A percentile compares a stretch with the other conserved stretches of the same genome.
Conservation (phyloP, 1,284 basidiomycete genomes). For the Ceratobasidium sp. region DNA sequence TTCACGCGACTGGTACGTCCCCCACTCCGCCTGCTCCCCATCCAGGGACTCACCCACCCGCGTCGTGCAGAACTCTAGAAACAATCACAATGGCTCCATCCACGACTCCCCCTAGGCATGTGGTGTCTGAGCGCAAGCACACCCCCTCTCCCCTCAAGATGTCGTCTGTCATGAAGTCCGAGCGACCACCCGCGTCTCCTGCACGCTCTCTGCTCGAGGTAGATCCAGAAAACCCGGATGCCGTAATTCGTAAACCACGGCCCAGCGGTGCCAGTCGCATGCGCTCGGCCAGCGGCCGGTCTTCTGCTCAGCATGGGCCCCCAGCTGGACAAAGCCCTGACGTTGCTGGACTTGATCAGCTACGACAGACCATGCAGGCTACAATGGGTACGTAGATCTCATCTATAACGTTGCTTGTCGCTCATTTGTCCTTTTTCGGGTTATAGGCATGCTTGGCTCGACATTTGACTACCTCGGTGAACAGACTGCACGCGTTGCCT, state of each 20-base stretch:
- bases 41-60: background rate
- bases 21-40: background rate
- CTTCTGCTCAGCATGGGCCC: background rate
- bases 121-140: conserved; percentile 6
- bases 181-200: conserved; percentile 7
- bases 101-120: conserved; percentile 1
- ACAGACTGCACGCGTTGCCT: conserved; percentile 56
- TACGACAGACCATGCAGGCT: conserved; percentile 56
- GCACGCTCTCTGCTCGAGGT: conserved; percentile 2
- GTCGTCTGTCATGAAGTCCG: conserved; percentile 4
- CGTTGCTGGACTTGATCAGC: conserved; percentile 53
- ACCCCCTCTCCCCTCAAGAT: conserved; percentile 24
- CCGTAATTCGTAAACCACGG: background rate
- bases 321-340: conserved; percentile 46
- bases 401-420: background rate
- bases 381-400: conserved; percentile 48
- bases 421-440: conserved; percentile 32
- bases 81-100: conserved; percentile 20
- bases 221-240: conserved; percentile 17
- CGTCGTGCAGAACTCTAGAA: background rate
- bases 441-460: conserved; percentile 46
- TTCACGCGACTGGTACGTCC: conserved; percentile 21
- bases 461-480: conserved; percentile 57
- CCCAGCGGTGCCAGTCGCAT: background rate
- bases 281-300: background rate